These are phyloP conservation scores for Trichoderma sp. DNA, from an alignment of 2,329 filamentous ascomycete species.

Conservation along the genomic window DNA sequence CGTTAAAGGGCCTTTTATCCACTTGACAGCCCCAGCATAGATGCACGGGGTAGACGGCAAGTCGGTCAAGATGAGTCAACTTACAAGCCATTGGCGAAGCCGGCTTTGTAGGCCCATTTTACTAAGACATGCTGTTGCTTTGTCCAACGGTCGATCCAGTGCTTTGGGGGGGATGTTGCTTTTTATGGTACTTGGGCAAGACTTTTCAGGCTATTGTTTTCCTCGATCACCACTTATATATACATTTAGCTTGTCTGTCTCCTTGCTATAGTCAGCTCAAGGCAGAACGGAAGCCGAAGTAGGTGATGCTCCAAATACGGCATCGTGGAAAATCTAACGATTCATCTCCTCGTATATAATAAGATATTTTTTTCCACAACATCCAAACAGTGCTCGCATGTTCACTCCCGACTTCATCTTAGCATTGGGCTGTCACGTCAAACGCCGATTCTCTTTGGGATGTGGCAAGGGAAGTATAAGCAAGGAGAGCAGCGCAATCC, in stretches of 20 bases:
- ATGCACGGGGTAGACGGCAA: slow-evolving; percentile 7
- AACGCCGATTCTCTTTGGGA: background rate
- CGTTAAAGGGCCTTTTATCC: background rate
- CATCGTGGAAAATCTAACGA: background rate
- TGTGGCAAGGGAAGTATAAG: background rate
- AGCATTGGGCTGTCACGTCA: background rate
- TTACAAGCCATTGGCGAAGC: background rate
- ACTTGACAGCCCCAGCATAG: background rate
- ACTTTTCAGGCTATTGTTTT: background rate
- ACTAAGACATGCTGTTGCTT: slow-evolving; percentile 19
- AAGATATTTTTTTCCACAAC: background rate
- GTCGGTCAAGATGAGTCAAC: background rate
- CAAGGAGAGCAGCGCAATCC: slow-evolving; percentile 13
- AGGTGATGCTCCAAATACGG: background rate
- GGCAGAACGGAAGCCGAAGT: background rate
- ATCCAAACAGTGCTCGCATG: background rate
- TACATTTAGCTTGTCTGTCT: too few species aligned
- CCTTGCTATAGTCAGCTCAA: too few species aligned
- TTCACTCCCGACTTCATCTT: background rate
- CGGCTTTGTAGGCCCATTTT: slow-evolving; percentile 1
- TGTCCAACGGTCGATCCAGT: slow-evolving; percentile 21
- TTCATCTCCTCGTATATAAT: background rate
- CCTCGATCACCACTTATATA: too few species aligned
- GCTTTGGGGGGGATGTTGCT: slow-evolving; percentile 11
- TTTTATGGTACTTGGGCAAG: slow-evolving; percentile 1